phyloP scores from a whole-genome alignment of 2,329 filamentous ascomycete species.

The Fusarium phyllophilum region DNA sequence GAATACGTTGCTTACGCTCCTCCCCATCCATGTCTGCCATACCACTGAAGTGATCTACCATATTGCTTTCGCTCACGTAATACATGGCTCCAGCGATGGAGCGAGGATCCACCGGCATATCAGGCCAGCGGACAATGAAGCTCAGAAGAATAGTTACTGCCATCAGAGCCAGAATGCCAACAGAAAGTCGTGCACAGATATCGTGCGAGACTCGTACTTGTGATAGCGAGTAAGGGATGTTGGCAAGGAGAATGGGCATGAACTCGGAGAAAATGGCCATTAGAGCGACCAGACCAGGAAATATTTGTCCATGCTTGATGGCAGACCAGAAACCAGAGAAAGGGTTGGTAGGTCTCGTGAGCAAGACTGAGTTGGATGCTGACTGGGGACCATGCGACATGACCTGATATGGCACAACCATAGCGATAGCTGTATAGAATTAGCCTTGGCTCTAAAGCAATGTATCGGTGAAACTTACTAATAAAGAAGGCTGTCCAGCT shows the following conservation, averaged over 20 bases:
- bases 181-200: constrained; percentile 54
- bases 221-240: constrained; percentile 58
- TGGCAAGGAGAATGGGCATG: constrained; percentile 61
- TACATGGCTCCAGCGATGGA: constrained; percentile 58
- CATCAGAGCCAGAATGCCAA: constrained; percentile 56
- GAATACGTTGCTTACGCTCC: constrained; percentile 36
- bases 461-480: constrained; percentile 20
- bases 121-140: constrained; percentile 55
- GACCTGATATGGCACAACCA: constrained; percentile 56
- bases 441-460: not conserved
- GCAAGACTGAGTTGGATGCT: constrained; percentile 52
- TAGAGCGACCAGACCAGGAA: constrained; percentile 53
- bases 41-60: constrained; percentile 40
- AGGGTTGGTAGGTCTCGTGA: constrained; percentile 56
- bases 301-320: constrained; percentile 45
- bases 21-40: constrained; percentile 35
- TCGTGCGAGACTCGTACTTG: constrained; percentile 53
- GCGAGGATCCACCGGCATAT: constrained; percentile 59
- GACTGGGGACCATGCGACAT: constrained; percentile 50
- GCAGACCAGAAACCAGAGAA: constrained; percentile 55
- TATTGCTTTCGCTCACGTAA: constrained; percentile 49
- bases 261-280: constrained; percentile 60
- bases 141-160: constrained; percentile 52
- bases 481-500: constrained; percentile 56
- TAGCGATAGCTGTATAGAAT: constrained; percentile 53